phyloP scores from a whole-genome alignment of 163 green algal genomes.

The Scenedesmus sp. region DNA sequence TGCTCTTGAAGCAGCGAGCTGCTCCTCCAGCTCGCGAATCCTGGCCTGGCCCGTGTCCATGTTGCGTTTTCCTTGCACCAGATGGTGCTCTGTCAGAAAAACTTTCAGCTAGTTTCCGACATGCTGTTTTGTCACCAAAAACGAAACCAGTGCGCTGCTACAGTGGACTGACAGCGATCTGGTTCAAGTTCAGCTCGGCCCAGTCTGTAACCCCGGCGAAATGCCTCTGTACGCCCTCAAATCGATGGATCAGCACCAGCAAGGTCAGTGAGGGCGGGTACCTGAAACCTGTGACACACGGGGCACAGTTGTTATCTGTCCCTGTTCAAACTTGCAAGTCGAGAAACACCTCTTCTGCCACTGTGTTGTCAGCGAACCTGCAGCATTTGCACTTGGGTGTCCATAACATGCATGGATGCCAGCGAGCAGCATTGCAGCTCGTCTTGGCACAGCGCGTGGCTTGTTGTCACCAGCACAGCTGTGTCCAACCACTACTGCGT shows the following conservation, averaged over 20 bases:
- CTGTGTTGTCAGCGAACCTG: not conserved
- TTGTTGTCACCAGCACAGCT: too few relatives aligned
- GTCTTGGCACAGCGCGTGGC: too few relatives aligned
- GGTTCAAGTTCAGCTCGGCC: not conserved
- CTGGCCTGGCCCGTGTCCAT: constrained; percentile 26
- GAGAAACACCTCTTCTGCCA: not conserved
- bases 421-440: too few relatives aligned
- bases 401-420: too few relatives aligned
- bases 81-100: not conserved
- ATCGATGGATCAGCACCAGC: not conserved
- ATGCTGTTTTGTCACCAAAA: not conserved
- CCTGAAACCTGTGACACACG: not conserved
- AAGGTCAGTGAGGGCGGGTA: not conserved
- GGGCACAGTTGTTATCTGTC: not conserved
- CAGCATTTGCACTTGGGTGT: too few relatives aligned
- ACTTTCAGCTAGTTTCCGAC: not conserved
- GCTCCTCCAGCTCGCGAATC: constrained; percentile 46
- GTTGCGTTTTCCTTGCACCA: constrained; percentile 2
- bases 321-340: not conserved
- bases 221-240: not conserved
- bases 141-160: not conserved
- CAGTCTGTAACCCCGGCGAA: not conserved
- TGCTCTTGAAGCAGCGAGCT: constrained; percentile 32
- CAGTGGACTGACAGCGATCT: not conserved
- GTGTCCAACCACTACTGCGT: too few relatives aligned